Evolutionary conservation across 495 filamentous ascomycete genomes (phyloP).

Genomic region (Cercophora newfieldiana): DNA sequence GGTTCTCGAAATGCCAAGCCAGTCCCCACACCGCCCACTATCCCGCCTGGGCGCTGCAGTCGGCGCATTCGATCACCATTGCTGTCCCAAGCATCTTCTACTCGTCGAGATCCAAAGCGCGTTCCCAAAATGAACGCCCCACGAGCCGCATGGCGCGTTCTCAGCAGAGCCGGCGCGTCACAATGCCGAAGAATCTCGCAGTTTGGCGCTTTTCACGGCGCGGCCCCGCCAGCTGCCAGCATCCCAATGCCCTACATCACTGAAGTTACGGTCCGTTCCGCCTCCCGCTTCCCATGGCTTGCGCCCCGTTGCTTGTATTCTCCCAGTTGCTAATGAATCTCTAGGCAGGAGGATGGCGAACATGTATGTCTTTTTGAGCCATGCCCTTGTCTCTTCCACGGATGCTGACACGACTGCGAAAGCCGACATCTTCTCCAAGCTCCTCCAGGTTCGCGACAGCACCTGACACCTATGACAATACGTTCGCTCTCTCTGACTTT

Average conservation of each 20-base stretch:
- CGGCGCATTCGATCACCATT: background rate
- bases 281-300: background rate
- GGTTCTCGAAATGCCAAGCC: background rate
- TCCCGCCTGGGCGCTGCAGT: background rate
- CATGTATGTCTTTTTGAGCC: conserved; percentile 59
- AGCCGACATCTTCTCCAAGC: conserved; percentile 84
- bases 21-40: background rate
- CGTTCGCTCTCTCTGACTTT: conserved; percentile 18
- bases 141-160: conserved; percentile 35
- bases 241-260: conserved; percentile 74
- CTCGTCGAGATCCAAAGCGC: background rate
- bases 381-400: background rate
- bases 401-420: conserved; percentile 26
- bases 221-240: conserved; percentile 47
- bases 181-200: conserved; percentile 43
- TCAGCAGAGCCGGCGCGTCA: conserved; percentile 27
- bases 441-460: conserved; percentile 60
- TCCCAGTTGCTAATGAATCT: conserved; percentile 40
- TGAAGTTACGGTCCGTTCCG: conserved; percentile 71
- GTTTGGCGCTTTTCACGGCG: conserved; percentile 32
- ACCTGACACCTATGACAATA: background rate
- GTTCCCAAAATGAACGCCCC: conserved; percentile 34
- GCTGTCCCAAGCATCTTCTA: background rate
- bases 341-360: conserved; percentile 87
- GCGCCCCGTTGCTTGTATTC: background rate